Percentiles rank a stretch among this genome's conserved stretches.
These are phyloP conservation scores for Coemansia aciculifera DNA, from an alignment of 192 early-diverging fungal genomes.

Conservation along the genomic window DNA sequence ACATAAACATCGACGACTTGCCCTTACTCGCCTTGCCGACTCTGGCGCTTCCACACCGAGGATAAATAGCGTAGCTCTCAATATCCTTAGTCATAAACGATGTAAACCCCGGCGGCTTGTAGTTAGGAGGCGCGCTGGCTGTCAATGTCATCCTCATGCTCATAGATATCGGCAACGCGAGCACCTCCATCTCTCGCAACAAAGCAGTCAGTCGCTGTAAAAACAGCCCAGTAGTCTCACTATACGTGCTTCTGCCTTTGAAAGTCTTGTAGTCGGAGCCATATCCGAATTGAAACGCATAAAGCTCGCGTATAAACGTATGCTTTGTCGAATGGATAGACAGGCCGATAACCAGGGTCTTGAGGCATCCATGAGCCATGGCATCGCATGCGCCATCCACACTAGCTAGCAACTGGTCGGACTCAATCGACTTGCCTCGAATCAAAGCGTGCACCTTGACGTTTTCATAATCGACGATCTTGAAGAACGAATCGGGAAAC, in stretches of 20 bases:
- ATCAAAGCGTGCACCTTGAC: slow-evolving; percentile 18
- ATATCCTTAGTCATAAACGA: slow-evolving; percentile 1
- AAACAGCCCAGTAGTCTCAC: slow-evolving; percentile 14
- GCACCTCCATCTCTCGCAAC: slow-evolving; percentile 42
- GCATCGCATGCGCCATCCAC: slow-evolving; percentile 34
- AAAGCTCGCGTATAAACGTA: slow-evolving; percentile 44
- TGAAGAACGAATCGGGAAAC: slow-evolving; percentile 40
- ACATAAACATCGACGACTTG: slow-evolving; percentile 21
- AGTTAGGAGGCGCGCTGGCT: slow-evolving; percentile 11
- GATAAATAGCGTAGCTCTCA: slow-evolving; percentile 26
- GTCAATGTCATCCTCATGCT: slow-evolving; percentile 27
- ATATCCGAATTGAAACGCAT: slow-evolving; percentile 39
- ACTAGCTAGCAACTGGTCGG: slow-evolving; percentile 33
- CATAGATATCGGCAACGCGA: slow-evolving; percentile 18
- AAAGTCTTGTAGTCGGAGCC: neutral
- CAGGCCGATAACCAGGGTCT: slow-evolving; percentile 38
- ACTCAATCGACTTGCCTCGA: slow-evolving; percentile 30
- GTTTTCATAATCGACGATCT: slow-evolving; percentile 22
- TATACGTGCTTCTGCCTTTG: neutral
- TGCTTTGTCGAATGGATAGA: slow-evolving; percentile 20
- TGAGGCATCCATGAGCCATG: slow-evolving; percentile 13
- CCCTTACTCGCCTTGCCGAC: slow-evolving; percentile 25
- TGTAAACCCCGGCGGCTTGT: slow-evolving; percentile 28
- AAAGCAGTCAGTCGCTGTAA: slow-evolving; percentile 24
- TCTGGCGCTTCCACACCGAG: slow-evolving; percentile 40